Conservation (phyloP, 2,329 filamentous ascomycete genomes). For the Alternaria arbusti region DNA sequence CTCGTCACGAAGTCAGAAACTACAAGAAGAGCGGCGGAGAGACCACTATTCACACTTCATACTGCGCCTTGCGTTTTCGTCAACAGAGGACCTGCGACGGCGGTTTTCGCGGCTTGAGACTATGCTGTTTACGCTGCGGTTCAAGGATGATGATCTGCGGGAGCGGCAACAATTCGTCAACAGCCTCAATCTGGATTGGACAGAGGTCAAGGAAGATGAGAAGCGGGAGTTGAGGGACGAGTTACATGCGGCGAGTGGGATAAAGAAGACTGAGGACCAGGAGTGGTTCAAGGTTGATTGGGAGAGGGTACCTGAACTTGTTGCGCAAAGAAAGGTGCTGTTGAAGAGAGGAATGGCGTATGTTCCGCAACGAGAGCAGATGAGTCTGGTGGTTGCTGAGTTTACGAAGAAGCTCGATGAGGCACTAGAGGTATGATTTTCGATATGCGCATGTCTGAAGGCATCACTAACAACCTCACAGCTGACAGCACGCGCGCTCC, state of each 20-base stretch:
- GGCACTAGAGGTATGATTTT: slow-evolving; percentile 73
- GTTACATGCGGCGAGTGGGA: slow-evolving; percentile 60
- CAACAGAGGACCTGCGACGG: slow-evolving; percentile 86
- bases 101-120: slow-evolving; percentile 88
- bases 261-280: slow-evolving; percentile 72
- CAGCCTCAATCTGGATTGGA: slow-evolving; percentile 81
- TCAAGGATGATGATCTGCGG: slow-evolving; percentile 74
- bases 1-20: slow-evolving; percentile 64
- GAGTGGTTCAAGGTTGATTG: slow-evolving; percentile 97
- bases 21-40: slow-evolving; percentile 80
- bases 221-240: slow-evolving; percentile 70
- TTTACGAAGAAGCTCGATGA: slow-evolving; percentile 81
- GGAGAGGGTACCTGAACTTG: slow-evolving; percentile 87
- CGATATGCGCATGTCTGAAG: background rate
- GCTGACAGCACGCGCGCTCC: slow-evolving; percentile 88
- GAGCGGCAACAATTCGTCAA: slow-evolving; percentile 81
- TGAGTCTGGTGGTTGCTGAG: slow-evolving; percentile 87
- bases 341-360: slow-evolving; percentile 85
- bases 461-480: slow-evolving; percentile 43
- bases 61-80: slow-evolving; percentile 86
- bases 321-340: slow-evolving; percentile 76
- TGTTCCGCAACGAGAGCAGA: slow-evolving; percentile 84
- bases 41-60: slow-evolving; percentile 99
- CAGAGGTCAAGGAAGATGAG: slow-evolving; percentile 80
- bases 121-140: slow-evolving; percentile 83